phyloP scores from a whole-genome alignment of 2,329 filamentous ascomycete genomes.

The Curvularia sp. region DNA sequence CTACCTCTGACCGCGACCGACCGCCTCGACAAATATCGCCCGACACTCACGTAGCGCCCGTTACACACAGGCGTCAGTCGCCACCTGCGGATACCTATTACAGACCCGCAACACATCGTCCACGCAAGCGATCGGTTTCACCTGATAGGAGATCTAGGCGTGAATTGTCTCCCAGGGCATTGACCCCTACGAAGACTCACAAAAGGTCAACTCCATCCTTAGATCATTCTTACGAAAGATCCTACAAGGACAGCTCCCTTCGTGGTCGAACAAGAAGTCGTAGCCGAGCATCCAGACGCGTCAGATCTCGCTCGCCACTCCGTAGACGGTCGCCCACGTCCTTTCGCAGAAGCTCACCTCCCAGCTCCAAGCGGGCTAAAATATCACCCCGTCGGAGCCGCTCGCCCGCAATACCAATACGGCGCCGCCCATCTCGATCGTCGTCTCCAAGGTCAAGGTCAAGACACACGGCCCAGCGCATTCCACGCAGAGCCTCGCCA shows the following conservation, averaged over 20 bases:
- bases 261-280: conserved; percentile 36
- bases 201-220: conserved; percentile 36
- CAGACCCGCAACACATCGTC: conserved; percentile 38
- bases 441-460: conserved; percentile 28
- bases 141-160: conserved; percentile 41
- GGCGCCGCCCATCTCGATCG: conserved; percentile 42
- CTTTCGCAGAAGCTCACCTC: conserved; percentile 35
- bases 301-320: conserved; percentile 43
- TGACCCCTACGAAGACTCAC: conserved; percentile 41
- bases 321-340: conserved; percentile 39
- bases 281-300: conserved; percentile 34
- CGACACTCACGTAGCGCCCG: conserved; percentile 44
- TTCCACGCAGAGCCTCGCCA: conserved; percentile 39
- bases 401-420: conserved; percentile 35
- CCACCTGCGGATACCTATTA: conserved; percentile 52
- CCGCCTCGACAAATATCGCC: conserved; percentile 45
- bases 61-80: conserved; percentile 49
- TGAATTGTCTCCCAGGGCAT: conserved; percentile 36
- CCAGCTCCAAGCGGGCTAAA: conserved; percentile 26
- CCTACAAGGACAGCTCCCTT: conserved; percentile 23
- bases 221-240: conserved; percentile 30
- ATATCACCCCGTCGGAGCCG: conserved; percentile 30
- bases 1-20: conserved; percentile 43
- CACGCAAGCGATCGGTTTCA: conserved; percentile 43
- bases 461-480: conserved; percentile 20